Base-by-base conservation (phyloP, 2,329 filamentous ascomycete genomes). In the Lasiodiplodia theobromae region DNA sequence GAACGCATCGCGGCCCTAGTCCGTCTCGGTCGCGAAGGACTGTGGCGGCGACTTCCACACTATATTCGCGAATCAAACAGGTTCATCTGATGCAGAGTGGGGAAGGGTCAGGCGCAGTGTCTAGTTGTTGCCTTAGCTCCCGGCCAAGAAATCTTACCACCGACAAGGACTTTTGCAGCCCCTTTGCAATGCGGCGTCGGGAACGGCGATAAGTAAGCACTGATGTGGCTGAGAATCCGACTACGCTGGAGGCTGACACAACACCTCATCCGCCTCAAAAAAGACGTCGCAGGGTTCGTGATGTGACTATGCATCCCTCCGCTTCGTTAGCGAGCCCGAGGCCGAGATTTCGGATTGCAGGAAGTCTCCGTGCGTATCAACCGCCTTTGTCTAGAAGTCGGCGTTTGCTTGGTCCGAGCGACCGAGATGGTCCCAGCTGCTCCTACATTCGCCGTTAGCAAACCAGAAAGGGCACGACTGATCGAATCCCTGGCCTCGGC, bases 401-500 rank as follows among this genome's bases (percentile, higher is more conserved):
- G 60, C 47, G 60, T 52, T 52, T 37, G 60, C 44, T 4, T 12
- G n/a, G n/a, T 5, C 60, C 60, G 60, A 64, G 25, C 21, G 47
- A 25, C 60, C 44, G 60, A 52, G n/a, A 37, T 31, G 54, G n/a
- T 64, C 51, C 31, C 25, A 64, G 60, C 51, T 38, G 60, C 44
- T n/a, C 40, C 40, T 5, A 49, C 7, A n/a, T 12, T 28, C n/a
- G 37, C 31, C 47, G 25, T 18, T 16, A 21, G 7, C 31, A 64
- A 38, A 38, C 7, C 16, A 31, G 60, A 49, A 63, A 31, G 44
- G 28, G 16, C 51, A 21, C 57, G 40, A 40, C 44, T 64, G 60
- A 64, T 52, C 60, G 16, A 5, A 28, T n/a, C 47, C 57, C 28
- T 52, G 60, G 23, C 28, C 60, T 64, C 60, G 60, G 60, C 60